Conservation (phyloP, 257 asterid species). For the Scutellaria barbata region DNA sequence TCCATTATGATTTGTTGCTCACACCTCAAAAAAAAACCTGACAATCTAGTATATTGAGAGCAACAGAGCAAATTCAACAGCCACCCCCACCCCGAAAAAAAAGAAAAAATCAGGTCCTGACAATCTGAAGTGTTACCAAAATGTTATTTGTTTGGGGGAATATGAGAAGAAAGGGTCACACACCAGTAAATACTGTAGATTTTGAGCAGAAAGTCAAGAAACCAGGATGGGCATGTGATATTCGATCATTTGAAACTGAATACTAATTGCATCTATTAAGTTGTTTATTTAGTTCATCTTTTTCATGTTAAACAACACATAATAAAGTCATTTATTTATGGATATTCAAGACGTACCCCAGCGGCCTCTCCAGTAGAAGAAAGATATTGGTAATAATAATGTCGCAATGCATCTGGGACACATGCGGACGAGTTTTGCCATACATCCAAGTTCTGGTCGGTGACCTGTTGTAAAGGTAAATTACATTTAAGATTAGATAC, state of each 20-base stretch:
- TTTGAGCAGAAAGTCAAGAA: conserved; percentile 31
- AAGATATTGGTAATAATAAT: conserved; percentile 87
- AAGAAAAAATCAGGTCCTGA: conserved; percentile 1
- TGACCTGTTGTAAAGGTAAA: conserved; percentile 62
- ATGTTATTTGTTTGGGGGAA: conserved; percentile 12
- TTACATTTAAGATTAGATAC: conserved; percentile 27
- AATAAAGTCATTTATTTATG: conserved; percentile 30
- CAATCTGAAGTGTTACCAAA: not conserved
- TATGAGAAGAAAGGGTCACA: conserved; percentile 11
- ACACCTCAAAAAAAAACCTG: not conserved
- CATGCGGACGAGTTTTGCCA: conserved; percentile 83
- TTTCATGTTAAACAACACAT: conserved; percentile 22
- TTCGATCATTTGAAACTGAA: conserved; percentile 31
- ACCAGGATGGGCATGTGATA: conserved; percentile 11
- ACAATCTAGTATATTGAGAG: not conserved
- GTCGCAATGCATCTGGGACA: conserved; percentile 93
- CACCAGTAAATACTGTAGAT: conserved; percentile 5
- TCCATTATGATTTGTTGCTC: not conserved
- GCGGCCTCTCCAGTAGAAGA: conserved; percentile 90
- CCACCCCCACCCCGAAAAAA: not conserved
- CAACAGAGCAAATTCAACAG: not conserved
- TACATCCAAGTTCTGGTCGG: conserved; percentile 84
- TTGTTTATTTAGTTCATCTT: conserved; percentile 21
- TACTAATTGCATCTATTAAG: conserved; percentile 23
- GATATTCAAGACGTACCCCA: conserved; percentile 60